A percentile compares a stretch with the other conserved stretches of the same genome.
Conservation (phyloP, 768 basidiomycete genomes). For the Rhodotorula kratochvilovae region DNA sequence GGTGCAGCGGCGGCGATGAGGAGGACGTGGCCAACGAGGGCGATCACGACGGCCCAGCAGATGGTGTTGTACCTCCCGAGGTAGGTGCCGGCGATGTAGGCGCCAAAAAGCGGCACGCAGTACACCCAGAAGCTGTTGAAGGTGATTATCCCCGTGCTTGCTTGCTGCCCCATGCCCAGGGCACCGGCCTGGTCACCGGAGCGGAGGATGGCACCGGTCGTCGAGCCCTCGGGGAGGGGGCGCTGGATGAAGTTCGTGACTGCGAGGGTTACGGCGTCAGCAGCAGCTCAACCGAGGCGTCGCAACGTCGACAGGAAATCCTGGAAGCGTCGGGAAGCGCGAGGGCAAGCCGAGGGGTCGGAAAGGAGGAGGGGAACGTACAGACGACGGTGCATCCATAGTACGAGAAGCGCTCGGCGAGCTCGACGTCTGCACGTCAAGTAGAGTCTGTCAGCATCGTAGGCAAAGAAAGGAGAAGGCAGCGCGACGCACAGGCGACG, state of each 20-base stretch:
- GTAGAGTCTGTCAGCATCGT: no score
- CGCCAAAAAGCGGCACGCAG: conserved; percentile 58
- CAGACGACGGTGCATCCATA: conserved; percentile 47
- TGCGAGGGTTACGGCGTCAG: no score
- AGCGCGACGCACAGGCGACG: conserved; percentile 50
- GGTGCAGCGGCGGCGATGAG: conserved; percentile 65
- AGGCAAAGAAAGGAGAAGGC: no score
- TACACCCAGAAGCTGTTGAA: conserved; percentile 44
- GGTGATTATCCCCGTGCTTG: conserved; percentile 61
- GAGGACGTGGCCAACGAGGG: conserved; percentile 55
- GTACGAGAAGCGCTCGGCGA: conserved; percentile 69
- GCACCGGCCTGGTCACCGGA: conserved; percentile 28
- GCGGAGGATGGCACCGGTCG: conserved; percentile 53
- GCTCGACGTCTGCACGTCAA: conserved; percentile 52
- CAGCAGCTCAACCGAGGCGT: no score
- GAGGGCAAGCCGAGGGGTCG: no score
- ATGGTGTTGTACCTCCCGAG: conserved; percentile 73
- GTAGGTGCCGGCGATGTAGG: conserved; percentile 67
- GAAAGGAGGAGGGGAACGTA: not conserved
- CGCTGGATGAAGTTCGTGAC: conserved; percentile 66
- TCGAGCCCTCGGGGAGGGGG: conserved; percentile 52
- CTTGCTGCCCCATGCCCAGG: conserved; percentile 58
- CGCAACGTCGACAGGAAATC: no score
- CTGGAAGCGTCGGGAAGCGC: no score
- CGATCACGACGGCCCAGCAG: conserved; percentile 58